These are phyloP conservation scores for Cyclocybe cylindracea DNA, from an alignment of 768 basidiomycete genomes.

Conservation along the genomic window DNA sequence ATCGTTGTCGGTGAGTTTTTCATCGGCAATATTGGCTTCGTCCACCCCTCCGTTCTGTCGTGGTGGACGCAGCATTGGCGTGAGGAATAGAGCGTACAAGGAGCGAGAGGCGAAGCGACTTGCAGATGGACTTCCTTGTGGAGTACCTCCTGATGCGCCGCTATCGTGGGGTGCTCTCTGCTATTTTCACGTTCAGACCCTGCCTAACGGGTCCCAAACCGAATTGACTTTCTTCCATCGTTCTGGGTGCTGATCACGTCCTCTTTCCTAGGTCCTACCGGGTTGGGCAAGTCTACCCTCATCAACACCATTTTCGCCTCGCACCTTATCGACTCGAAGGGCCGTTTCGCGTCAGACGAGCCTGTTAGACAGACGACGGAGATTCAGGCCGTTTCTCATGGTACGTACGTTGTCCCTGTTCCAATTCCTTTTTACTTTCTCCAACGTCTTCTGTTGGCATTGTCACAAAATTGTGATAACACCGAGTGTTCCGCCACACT, in stretches of 20 bases:
- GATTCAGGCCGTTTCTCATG: conserved; percentile 93
- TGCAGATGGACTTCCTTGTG: background rate
- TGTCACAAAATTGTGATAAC: too few species aligned
- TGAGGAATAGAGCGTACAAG: too few species aligned
- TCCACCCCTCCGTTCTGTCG: background rate
- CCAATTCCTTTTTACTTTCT: background rate
- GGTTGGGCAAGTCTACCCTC: conserved; percentile 96
- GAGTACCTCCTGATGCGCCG: background rate
- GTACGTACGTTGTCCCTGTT: conserved; percentile 45
- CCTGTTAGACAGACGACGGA: conserved; percentile 95
- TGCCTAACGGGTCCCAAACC: background rate
- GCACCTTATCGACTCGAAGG: conserved; percentile 97
- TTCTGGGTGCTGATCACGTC: background rate
- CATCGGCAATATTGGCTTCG: background rate
- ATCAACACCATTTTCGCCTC: conserved; percentile 99
- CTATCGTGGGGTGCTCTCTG: too few species aligned
- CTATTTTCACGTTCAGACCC: too few species aligned
- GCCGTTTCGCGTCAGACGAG: conserved; percentile 84
- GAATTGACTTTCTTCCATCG: background rate
- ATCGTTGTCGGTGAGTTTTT: conserved; percentile 85
- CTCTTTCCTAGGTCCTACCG: conserved; percentile 80
- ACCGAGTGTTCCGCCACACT: too few species aligned
- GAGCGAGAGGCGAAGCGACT: too few species aligned
- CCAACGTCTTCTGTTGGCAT: background rate
- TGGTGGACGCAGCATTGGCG: too few species aligned